Conservation (phyloP, 1,284 basidiomycete species). For the Trichosporon faecale region DNA sequence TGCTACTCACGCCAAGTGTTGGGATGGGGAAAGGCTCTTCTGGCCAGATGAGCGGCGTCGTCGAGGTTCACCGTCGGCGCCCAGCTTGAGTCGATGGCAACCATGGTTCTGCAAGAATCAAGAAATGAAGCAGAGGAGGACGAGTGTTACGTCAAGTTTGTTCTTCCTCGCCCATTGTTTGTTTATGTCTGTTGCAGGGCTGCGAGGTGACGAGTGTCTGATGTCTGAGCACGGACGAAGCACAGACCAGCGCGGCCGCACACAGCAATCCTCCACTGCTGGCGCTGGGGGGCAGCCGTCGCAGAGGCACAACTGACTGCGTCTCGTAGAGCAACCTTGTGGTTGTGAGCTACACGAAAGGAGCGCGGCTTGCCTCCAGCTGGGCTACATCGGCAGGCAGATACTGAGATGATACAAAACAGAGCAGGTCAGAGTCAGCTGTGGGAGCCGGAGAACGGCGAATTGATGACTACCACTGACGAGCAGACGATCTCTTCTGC, state of each 20-base stretch:
- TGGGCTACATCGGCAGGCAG: too few species aligned
- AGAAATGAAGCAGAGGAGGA: not conserved
- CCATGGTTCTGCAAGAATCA: not conserved
- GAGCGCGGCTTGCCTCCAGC: too few species aligned
- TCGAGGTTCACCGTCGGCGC: not conserved
- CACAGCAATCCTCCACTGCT: not conserved
- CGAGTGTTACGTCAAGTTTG: not conserved
- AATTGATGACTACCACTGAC: too few species aligned
- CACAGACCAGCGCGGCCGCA: not conserved
- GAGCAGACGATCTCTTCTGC: too few species aligned
- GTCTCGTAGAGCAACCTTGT: too few species aligned
- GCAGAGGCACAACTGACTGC: too few species aligned
- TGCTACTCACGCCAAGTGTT: not conserved
- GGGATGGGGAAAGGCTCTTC: not conserved
- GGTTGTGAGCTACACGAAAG: too few species aligned
- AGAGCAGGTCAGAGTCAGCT: too few species aligned
- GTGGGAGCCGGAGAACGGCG: too few species aligned
- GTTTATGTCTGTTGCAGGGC: not conserved
- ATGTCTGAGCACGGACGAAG: not conserved
- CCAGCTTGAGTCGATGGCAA: not conserved
- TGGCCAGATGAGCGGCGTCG: not conserved
- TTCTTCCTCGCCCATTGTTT: not conserved
- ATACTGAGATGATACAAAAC: too few species aligned
- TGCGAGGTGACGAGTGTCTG: not conserved
- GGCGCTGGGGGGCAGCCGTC: too few species aligned